Percentiles rank a stretch among this genome's conserved stretches.
Evolutionary conservation across 2,329 filamentous ascomycete species (phyloP).

Genomic region (Ambrosiella cleistominuta): DNA sequence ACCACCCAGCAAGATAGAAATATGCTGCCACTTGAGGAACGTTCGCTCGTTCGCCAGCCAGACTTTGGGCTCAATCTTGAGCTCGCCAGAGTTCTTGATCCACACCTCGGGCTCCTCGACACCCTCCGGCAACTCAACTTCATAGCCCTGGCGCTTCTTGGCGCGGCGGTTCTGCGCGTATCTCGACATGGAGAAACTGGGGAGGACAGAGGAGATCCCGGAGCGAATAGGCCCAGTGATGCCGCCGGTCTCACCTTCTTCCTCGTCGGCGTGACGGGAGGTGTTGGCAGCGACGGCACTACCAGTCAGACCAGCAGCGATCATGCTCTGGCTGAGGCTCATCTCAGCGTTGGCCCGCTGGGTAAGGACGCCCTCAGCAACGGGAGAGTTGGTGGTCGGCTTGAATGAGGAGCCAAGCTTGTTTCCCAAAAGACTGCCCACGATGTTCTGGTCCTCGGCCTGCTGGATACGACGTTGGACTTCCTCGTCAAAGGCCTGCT

Average conservation of each 20-base stretch:
- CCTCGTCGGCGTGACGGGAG: slow-evolving; percentile 12
- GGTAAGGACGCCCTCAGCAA: slow-evolving; percentile 43
- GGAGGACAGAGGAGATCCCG: slow-evolving; percentile 52
- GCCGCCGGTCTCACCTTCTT: slow-evolving; percentile 19
- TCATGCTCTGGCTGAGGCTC: slow-evolving; percentile 11
- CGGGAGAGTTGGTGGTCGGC: slow-evolving; percentile 46
- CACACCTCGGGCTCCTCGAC: slow-evolving; percentile 71
- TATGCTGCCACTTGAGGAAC: slow-evolving; percentile 97
- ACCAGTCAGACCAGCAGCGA: slow-evolving; percentile 16
- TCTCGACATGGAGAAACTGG: slow-evolving; percentile 65
- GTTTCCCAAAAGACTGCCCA: slow-evolving; percentile 68
- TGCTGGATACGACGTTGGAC: slow-evolving; percentile 66
- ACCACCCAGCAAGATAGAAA: slow-evolving; percentile 70
- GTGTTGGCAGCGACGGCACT: slow-evolving; percentile 14
- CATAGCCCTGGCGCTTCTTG: slow-evolving; percentile 15
- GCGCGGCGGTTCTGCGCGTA: slow-evolving; percentile 45
- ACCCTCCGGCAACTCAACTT: slow-evolving; percentile 55
- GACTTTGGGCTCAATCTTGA: slow-evolving; percentile 92
- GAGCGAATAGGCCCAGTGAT: slow-evolving; percentile 15
- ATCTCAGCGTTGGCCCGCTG: slow-evolving; percentile 17
- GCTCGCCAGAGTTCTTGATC: slow-evolving; percentile 86
- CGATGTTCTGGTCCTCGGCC: slow-evolving; percentile 72
- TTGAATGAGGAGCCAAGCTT: slow-evolving; percentile 35
- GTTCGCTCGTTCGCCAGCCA: slow-evolving; percentile 98
- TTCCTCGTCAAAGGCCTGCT: slow-evolving; percentile 78